These are phyloP conservation scores for Periconia macrospinosa DNA, from an alignment of 2,329 filamentous ascomycete genomes.

Conservation along the genomic window DNA sequence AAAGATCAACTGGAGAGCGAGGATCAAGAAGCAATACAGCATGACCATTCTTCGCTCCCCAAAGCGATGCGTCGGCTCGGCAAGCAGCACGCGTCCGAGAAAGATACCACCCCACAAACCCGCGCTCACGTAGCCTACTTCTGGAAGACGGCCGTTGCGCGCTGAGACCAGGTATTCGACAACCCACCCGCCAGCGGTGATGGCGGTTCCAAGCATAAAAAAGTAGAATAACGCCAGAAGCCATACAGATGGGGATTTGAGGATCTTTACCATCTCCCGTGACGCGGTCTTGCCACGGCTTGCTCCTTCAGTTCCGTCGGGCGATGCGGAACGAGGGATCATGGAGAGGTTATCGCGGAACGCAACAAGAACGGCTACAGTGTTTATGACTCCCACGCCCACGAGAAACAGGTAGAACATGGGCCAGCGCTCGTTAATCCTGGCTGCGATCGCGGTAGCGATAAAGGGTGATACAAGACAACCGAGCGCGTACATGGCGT, in stretches of 20 bases:
- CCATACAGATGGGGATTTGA: conserved; percentile 56
- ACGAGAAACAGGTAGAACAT: conserved; percentile 61
- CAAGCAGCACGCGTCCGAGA: conserved; percentile 59
- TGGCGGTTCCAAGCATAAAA: conserved; percentile 60
- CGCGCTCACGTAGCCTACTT: conserved; percentile 64
- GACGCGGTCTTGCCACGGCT: conserved; percentile 41
- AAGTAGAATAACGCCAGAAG: conserved; percentile 65
- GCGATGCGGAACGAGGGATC: neutral
- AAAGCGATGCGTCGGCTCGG: conserved; percentile 61
- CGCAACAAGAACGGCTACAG: conserved; percentile 50
- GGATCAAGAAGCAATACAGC: conserved; percentile 54
- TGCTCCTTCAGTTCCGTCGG: neutral
- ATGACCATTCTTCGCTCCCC: conserved; percentile 63
- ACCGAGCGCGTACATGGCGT: conserved; percentile 63
- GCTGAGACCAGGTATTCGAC: conserved; percentile 66
- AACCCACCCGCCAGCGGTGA: conserved; percentile 65
- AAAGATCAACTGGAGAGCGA: conserved; percentile 44
- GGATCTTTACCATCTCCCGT: conserved; percentile 49
- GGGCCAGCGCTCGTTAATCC: conserved; percentile 55
- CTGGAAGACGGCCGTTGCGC: conserved; percentile 58
- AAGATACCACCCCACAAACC: conserved; percentile 62
- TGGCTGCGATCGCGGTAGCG: conserved; percentile 25
- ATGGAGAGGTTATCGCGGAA: conserved; percentile 54
- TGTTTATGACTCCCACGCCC: conserved; percentile 56
- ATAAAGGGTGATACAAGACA: conserved; percentile 60